These are phyloP conservation scores for Colletotrichum zoysiae DNA, from an alignment of 2,329 filamentous ascomycete genomes.

Conservation along the genomic window DNA sequence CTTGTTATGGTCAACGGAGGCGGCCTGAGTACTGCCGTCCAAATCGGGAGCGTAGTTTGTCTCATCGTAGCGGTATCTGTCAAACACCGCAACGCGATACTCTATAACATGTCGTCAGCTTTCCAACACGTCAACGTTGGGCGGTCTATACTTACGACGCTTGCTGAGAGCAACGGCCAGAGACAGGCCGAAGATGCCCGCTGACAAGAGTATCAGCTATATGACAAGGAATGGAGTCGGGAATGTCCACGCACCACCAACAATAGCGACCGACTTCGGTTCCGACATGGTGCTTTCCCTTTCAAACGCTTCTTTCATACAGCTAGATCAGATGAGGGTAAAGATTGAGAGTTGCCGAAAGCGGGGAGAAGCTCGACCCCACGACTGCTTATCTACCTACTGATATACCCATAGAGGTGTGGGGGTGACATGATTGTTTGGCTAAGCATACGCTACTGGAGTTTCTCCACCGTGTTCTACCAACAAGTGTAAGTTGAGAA, in stretches of 20 bases:
- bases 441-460: neutral
- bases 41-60: constrained; percentile 43
- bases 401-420: neutral
- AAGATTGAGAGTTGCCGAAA: neutral
- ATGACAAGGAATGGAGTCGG: neutral
- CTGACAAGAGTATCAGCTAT: constrained; percentile 20
- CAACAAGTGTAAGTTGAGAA: neutral
- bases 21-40: constrained; percentile 41
- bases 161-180: constrained; percentile 45
- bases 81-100: constrained; percentile 44
- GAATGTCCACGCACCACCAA: constrained; percentile 4
- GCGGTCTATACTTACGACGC: constrained; percentile 35
- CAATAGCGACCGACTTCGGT: constrained; percentile 22
- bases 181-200: constrained; percentile 46
- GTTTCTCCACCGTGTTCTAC: neutral
- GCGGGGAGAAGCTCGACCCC: constrained; percentile 21
- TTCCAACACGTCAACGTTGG: no score
- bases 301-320: neutral
- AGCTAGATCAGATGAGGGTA: neutral
- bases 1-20: constrained; percentile 47
- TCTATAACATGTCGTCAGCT: neutral
- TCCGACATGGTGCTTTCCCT: constrained; percentile 21
- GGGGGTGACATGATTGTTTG: neutral
- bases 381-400: constrained; percentile 17
- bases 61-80: constrained; percentile 43